Conservation (phyloP, 2,329 filamentous ascomycete genomes). For the Teratosphaeriaceae sp. region DNA sequence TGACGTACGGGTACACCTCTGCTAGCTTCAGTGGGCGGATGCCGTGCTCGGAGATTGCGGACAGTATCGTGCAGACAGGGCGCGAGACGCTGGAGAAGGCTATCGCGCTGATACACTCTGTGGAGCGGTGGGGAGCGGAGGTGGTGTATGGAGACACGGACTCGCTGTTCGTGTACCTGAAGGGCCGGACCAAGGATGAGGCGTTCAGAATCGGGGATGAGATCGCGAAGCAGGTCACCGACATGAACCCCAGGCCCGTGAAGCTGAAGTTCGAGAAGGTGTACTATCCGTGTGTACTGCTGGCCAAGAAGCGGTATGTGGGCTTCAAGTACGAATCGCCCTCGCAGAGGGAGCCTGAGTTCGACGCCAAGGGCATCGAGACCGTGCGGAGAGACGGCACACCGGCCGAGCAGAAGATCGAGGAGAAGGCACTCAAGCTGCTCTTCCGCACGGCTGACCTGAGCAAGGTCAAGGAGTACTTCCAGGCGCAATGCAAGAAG, state of each 20-base stretch:
- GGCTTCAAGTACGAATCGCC: conserved; percentile 91
- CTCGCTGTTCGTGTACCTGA: conserved; percentile 84
- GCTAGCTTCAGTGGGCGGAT: conserved; percentile 95
- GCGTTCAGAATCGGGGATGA: conserved; percentile 91
- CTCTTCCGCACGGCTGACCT: conserved; percentile 88
- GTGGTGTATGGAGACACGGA: conserved; percentile 98
- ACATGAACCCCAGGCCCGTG: conserved; percentile 82
- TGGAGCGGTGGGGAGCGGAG: conserved; percentile 83
- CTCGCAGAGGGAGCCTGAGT: conserved; percentile 71
- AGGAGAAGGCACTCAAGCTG: conserved; percentile 82
- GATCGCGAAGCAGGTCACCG: conserved; percentile 79
- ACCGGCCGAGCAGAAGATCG: conserved; percentile 91
- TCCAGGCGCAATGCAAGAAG: conserved; percentile 82
- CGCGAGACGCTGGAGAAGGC: conserved; percentile 91
- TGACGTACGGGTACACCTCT: conserved; percentile 96
- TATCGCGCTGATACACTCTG: conserved; percentile 85
- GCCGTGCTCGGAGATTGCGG: conserved; percentile 96
- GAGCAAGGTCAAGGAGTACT: conserved; percentile 81
- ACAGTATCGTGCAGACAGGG: conserved; percentile 95
- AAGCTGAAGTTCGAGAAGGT: conserved; percentile 99
- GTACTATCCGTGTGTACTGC: conserved; percentile 86
- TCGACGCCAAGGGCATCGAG: conserved; percentile 97
- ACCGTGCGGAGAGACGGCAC: conserved; percentile 93
- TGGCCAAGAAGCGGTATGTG: conserved; percentile 97
- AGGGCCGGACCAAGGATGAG: conserved; percentile 76